A percentile compares a stretch with the other conserved stretches of the same genome.
These are phyloP conservation scores for Bipolaris cookei DNA, from an alignment of 2,329 filamentous ascomycete genomes.

Conservation along the genomic window DNA sequence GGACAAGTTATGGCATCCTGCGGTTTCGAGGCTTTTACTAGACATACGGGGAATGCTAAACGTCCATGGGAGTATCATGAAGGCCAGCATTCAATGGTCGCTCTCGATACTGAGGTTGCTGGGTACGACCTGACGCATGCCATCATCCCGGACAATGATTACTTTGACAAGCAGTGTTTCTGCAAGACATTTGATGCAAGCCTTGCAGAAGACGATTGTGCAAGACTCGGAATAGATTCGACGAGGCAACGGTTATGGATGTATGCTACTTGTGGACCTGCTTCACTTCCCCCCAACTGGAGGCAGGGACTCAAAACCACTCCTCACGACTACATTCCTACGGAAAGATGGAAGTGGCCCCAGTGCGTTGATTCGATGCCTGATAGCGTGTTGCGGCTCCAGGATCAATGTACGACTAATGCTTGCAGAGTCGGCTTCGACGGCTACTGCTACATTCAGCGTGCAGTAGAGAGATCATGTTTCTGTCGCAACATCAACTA, in stretches of 20 bases:
- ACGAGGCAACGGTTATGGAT: constrained; percentile 44
- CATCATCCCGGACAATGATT: constrained; percentile 29
- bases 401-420: constrained; percentile 37
- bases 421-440: constrained; percentile 39
- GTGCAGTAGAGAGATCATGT: constrained; percentile 36
- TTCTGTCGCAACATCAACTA: constrained; percentile 41
- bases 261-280: constrained; percentile 40
- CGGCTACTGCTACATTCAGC: constrained; percentile 41
- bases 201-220: constrained; percentile 26
- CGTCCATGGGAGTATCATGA: constrained; percentile 46
- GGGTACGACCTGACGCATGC: constrained; percentile 38
- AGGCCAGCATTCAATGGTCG: constrained; percentile 31
- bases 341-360: constrained; percentile 41
- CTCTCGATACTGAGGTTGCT: constrained; percentile 43
- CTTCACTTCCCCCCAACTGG: constrained; percentile 34
- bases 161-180: constrained; percentile 46
- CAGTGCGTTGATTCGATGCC: constrained; percentile 31
- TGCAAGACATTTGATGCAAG: constrained; percentile 32
- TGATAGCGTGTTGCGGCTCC: constrained; percentile 23
- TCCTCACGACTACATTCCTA: constrained; percentile 35
- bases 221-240: constrained; percentile 23
- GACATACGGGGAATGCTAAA: constrained; percentile 40
- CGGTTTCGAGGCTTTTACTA: constrained; percentile 34
- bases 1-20: constrained; percentile 40
- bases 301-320: constrained; percentile 35